Evolutionary conservation across 805 yeast species (phyloP).

Genomic region (Pichia californica): DNA sequence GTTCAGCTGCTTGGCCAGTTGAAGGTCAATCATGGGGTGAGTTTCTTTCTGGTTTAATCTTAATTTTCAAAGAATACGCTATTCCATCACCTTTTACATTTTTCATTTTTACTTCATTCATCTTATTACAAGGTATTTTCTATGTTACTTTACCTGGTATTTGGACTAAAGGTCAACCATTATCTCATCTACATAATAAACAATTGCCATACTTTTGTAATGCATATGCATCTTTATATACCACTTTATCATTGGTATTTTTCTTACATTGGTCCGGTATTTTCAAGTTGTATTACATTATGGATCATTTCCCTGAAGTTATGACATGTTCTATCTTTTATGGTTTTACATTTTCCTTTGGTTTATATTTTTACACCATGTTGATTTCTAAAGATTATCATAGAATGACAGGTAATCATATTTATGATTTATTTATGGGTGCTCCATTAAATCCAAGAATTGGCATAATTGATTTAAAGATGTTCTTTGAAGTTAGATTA

Average conservation of each 20-base stretch:
- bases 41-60: conserved; percentile 42
- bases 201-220: conserved; percentile 92
- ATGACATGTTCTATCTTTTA: conserved; percentile 86
- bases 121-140: conserved; percentile 61
- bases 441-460: conserved; percentile 95
- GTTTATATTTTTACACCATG: conserved; percentile 63
- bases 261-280: conserved; percentile 66
- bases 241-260: conserved; percentile 51
- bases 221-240: conserved; percentile 80
- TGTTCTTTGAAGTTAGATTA: conserved; percentile 95
- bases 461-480: conserved; percentile 87
- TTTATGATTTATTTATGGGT: conserved; percentile 94
- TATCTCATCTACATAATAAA: conserved; percentile 68
- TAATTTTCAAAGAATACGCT: conserved; percentile 42
- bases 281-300: conserved; percentile 65
- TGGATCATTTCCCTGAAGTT: conserved; percentile 83
- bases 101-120: conserved; percentile 64
- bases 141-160: conserved; percentile 87
- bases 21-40: conserved; percentile 46
- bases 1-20: conserved; percentile 63
- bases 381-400: conserved; percentile 68
- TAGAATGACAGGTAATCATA: conserved; percentile 83
- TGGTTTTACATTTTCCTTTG: conserved; percentile 66
- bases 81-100: conserved; percentile 58
- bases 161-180: conserved; percentile 93